A percentile compares a stretch with the other conserved stretches of the same genome.
Conservation (phyloP, 2,329 filamentous ascomycete species). For the Zopfia rhizophila region DNA sequence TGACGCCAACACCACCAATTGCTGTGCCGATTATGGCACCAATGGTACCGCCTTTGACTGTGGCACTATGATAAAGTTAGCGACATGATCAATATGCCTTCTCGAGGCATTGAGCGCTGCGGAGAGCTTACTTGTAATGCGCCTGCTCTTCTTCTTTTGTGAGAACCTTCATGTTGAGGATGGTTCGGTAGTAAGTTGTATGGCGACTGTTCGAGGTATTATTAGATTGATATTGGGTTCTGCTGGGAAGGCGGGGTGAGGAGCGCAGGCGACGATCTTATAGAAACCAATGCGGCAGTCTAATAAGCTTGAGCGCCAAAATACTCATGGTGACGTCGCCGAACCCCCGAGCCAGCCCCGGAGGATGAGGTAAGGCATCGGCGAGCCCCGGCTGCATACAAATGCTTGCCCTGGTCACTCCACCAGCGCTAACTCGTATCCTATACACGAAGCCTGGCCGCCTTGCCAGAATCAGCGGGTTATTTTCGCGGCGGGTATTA, state of each 20-base stretch:
- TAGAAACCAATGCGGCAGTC: constrained; percentile 31
- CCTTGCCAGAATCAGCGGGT: no score
- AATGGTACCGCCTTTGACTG: constrained; percentile 80
- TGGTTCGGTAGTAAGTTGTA: constrained; percentile 1
- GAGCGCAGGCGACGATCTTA: not conserved
- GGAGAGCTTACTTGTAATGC: constrained; percentile 74
- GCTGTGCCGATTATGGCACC: constrained; percentile 77
- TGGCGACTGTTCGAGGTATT: constrained; percentile 8
- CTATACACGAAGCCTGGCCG: no score
- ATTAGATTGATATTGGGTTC: not conserved
- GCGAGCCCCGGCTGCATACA: constrained; percentile 33
- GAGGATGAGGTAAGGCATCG: constrained; percentile 38
- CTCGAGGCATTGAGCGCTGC: not conserved
- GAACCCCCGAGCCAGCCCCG: constrained; percentile 36
- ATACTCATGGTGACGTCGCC: constrained; percentile 51
- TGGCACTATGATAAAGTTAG: constrained; percentile 61
- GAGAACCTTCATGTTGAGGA: constrained; percentile 83
- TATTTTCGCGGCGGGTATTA: not conserved
- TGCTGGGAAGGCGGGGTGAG: not conserved
- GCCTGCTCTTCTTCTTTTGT: constrained; percentile 90
- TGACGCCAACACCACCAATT: constrained; percentile 73
- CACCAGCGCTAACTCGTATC: constrained; percentile 11
- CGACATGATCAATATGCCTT: constrained; percentile 4
- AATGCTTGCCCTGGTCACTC: constrained; percentile 12
- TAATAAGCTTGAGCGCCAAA: constrained; percentile 4